Evolutionary conservation across 768 basidiomycete genomes (phyloP).

Genomic region (Calocybe cyanea): DNA sequence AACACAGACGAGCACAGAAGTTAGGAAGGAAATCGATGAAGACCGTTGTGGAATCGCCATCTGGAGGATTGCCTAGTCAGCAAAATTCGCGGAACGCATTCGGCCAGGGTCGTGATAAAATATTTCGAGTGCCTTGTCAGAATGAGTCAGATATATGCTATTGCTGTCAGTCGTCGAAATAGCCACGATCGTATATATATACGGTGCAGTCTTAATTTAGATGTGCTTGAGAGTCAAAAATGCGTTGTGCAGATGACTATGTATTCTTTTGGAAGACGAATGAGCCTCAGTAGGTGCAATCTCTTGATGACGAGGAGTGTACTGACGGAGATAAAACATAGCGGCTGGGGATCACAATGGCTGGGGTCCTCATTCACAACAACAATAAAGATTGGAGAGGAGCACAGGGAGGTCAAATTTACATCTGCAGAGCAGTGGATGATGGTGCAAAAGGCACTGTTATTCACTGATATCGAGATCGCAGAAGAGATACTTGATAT

Average conservation of each 20-base stretch:
- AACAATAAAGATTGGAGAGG: conserved; percentile 25
- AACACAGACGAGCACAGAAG: conserved; percentile 49
- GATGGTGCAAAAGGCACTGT: conserved; percentile 61
- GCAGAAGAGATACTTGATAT: conserved; percentile 40
- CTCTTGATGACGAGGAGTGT: background rate
- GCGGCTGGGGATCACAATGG: conserved; percentile 52
- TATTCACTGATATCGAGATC: conserved; percentile 44
- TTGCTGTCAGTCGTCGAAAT: too few relatives aligned
- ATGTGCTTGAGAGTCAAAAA: background rate
- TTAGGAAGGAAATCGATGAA: conserved; percentile 51
- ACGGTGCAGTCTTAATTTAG: background rate
- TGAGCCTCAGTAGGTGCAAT: conserved; percentile 34
- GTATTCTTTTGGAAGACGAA: conserved; percentile 45
- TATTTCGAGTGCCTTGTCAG: background rate
- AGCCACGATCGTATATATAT: too few relatives aligned
- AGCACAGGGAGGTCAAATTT: conserved; percentile 32
- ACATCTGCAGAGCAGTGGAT: conserved; percentile 61
- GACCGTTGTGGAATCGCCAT: conserved; percentile 61
- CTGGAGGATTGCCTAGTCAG: conserved; percentile 54
- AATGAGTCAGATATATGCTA: background rate
- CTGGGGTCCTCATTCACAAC: conserved; percentile 43
- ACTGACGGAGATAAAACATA: conserved; percentile 11
- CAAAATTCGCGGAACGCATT: background rate
- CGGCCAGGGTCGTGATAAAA: too few relatives aligned
- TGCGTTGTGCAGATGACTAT: conserved; percentile 28